Evolutionary conservation across 2,329 filamentous ascomycete species (phyloP).

Genomic region (Aspergillus proliferans): DNA sequence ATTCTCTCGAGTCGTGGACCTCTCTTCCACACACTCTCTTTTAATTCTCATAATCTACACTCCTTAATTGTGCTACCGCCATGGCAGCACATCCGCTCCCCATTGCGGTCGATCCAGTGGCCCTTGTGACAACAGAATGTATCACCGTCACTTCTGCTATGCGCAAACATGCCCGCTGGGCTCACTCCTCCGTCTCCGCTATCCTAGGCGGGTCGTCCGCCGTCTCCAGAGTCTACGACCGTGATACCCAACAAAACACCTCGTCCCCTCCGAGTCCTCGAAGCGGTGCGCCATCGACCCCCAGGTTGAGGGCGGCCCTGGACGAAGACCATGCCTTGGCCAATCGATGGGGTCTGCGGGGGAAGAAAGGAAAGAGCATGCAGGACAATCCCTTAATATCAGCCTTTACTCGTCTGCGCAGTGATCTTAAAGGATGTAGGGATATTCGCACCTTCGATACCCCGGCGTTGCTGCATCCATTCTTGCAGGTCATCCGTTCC

Average conservation of each 20-base stretch:
- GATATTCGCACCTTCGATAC: constrained; percentile 88
- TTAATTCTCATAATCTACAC: constrained; percentile 16
- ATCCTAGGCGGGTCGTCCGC: constrained; percentile 77
- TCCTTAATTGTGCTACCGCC: constrained; percentile 12
- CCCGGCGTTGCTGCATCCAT: constrained; percentile 80
- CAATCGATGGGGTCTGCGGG: constrained; percentile 86
- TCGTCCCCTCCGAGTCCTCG: constrained; percentile 33
- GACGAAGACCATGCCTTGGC: constrained; percentile 50
- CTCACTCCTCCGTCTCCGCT: constrained; percentile 90
- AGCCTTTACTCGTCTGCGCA: constrained; percentile 82
- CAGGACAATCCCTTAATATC: constrained; percentile 96
- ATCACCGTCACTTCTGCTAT: constrained; percentile 97
- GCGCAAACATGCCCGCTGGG: constrained; percentile 94
- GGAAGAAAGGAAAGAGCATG: constrained; percentile 94
- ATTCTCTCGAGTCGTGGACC: neutral
- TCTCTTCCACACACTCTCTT: constrained; percentile 10
- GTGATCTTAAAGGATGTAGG: constrained; percentile 81
- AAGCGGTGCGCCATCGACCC: constrained; percentile 17
- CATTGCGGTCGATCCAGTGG: constrained; percentile 83
- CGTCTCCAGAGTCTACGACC: constrained; percentile 41
- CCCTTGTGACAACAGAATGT: constrained; percentile 94
- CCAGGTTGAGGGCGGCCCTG: constrained; percentile 15
- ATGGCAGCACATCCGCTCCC: constrained; percentile 47
- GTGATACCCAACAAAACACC: constrained; percentile 20
- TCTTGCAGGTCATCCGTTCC: constrained; percentile 91